Base-by-base conservation (phyloP, 805 yeast genomes). In the Monosporozyma aquatica region DNA sequence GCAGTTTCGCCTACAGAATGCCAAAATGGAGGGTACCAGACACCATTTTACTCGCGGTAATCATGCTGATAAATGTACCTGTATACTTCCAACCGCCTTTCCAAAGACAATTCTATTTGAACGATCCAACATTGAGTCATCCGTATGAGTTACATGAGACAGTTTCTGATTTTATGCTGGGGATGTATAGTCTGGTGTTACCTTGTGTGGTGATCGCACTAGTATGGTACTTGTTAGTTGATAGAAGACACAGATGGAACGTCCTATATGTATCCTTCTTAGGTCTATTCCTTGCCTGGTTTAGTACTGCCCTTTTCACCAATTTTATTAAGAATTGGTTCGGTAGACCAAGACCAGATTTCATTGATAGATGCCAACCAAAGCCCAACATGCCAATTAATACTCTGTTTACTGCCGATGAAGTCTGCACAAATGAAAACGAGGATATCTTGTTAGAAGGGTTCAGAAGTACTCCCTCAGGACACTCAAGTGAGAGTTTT, bases 311-410 rank as follows among this genome's bases (percentile, higher is more conserved):
- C 33, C 66, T 81, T 23, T 54, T 82, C 40, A 85, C 95, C 3
- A 86, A 86, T 54, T 66, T 80, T 13, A 58, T 86, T 46, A 90
- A 90, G 65, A 78, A 82, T 56, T 78, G 84, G 77, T 76, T 90
- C 43, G 97, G 96, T 4, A 74, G 96, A 56, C 85, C 82, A 47
- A 71, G 98, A 46, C 98, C 98, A 0, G 98, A 90, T 62, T 85
- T 89, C 58, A 63, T 90, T 41, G 85, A 87, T 5, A 72, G 97
- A 51, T 90, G 97, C 61, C 57, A 71, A 17, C 96, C 96, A 4
- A 66, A 64, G 25, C 61, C 63, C 1, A 79, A 67, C 39, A 71
- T 89, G 0, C 80, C 87, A 1, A 51, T 65, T 15, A 67, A 76
- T 51, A 65, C 70, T 1, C 50, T 80, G 51, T 81, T 78, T 20